Percentiles rank a stretch among this genome's conserved stretches.
Evolutionary conservation across 352 stramenopile genomes (phyloP).

Genomic region (Pythium monospermum): DNA sequence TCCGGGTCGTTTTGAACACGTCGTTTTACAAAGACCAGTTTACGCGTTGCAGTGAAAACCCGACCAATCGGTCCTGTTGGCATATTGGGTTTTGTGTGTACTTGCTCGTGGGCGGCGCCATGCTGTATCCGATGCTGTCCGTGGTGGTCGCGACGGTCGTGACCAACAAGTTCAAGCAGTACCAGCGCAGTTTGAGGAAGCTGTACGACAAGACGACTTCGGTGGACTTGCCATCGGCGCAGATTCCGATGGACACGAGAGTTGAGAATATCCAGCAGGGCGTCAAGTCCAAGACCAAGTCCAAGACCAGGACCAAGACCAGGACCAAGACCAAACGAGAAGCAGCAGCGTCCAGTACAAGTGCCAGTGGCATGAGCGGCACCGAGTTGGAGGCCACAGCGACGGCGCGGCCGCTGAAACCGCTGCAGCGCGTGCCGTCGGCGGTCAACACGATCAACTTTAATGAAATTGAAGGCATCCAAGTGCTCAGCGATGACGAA

Average conservation of each 20-base stretch:
- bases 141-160: slow-evolving; percentile 58
- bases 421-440: slow-evolving; percentile 26
- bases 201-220: slow-evolving; percentile 52
- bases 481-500: slow-evolving; percentile 29
- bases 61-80: slow-evolving; percentile 56
- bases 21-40: slow-evolving; percentile 82
- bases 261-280: slow-evolving; percentile 8
- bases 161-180: slow-evolving; percentile 58
- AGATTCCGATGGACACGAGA: slow-evolving; percentile 35
- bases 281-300: slow-evolving; percentile 21
- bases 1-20: slow-evolving; percentile 50
- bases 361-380: neutral
- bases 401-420: slow-evolving; percentile 29
- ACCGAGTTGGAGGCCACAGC: slow-evolving; percentile 38
- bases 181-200: slow-evolving; percentile 31
- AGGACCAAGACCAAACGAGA: neutral
- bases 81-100: slow-evolving; percentile 62
- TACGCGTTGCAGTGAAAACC: slow-evolving; percentile 62
- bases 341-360: neutral
- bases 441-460: slow-evolving; percentile 25
- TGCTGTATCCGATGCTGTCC: slow-evolving; percentile 56
- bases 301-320: too few relatives aligned
- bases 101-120: slow-evolving; percentile 36
- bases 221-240: slow-evolving; percentile 34
- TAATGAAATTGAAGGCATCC: slow-evolving; percentile 26